Evolutionary conservation across 2,329 filamentous ascomycete species (phyloP).

Genomic region (Penicillium decumbens): DNA sequence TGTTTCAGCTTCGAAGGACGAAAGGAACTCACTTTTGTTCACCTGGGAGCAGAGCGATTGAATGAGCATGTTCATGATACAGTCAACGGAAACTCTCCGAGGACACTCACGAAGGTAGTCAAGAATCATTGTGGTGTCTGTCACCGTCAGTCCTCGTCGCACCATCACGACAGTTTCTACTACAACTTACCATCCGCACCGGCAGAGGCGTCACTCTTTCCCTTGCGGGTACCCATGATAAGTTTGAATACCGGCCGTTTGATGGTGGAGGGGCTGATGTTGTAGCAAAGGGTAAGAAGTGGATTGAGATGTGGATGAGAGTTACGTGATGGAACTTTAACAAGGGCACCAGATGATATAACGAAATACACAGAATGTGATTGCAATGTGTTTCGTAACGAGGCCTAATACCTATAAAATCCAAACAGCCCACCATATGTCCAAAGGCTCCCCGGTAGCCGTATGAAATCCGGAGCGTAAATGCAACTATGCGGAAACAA

Average conservation of each 20-base stretch:
- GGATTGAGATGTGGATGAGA: not conserved
- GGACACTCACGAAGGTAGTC: conserved; percentile 48
- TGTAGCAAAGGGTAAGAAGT: not conserved
- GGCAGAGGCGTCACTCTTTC: conserved; percentile 31
- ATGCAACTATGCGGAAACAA: conserved; percentile 18
- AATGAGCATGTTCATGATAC: not conserved
- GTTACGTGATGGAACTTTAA: not conserved
- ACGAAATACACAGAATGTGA: not conserved
- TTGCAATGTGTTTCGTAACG: conserved; percentile 9
- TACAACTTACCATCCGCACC: conserved; percentile 29
- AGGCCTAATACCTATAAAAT: conserved; percentile 16
- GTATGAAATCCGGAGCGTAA: conserved; percentile 17
- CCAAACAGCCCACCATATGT: conserved; percentile 20
- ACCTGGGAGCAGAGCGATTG: conserved; percentile 27
- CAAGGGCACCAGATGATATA: not conserved
- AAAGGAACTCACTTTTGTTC: conserved; percentile 45
- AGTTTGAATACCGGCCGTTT: not conserved
- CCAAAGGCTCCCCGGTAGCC: conserved; percentile 14
- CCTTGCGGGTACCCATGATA: conserved; percentile 40
- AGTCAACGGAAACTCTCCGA: not conserved
- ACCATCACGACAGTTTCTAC: not conserved
- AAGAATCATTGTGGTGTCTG: conserved; percentile 43
- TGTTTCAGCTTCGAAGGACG: not conserved
- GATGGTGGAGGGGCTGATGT: not conserved
- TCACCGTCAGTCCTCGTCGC: conserved; percentile 1